These are phyloP conservation scores for Syncephalastrum racemosum DNA, from an alignment of 371 early-diverging fungal genomes.

Conservation along the genomic window DNA sequence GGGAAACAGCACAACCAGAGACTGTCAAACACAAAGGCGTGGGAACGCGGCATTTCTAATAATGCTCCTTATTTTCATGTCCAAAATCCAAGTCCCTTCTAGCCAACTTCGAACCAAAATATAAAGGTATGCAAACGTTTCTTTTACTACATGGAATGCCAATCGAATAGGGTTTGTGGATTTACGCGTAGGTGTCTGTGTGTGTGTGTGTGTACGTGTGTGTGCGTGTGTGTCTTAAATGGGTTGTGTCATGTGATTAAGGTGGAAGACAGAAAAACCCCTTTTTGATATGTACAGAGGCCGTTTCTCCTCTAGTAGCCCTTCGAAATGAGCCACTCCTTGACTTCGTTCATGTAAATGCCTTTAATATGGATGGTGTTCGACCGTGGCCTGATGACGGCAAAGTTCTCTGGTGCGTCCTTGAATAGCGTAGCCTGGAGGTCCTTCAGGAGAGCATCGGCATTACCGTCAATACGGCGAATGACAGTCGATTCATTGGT, in stretches of 20 bases:
- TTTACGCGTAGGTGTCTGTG: no score
- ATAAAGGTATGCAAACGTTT: no score
- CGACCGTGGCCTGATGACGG: conserved; percentile 34
- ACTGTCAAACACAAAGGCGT: no score
- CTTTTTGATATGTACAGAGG: neutral
- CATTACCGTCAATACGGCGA: conserved; percentile 74
- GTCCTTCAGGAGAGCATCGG: conserved; percentile 49
- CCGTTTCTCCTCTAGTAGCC: conserved; percentile 48
- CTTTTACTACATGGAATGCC: no score
- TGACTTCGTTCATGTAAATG: conserved; percentile 45
- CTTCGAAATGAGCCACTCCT: conserved; percentile 59
- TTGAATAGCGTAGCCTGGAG: conserved; percentile 33
- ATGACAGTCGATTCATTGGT: conserved; percentile 68
- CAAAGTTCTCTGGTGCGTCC: conserved; percentile 33
- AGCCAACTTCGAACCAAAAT: no score
- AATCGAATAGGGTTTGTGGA: no score
- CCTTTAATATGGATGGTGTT: conserved; percentile 62
- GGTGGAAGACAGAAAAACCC: neutral
- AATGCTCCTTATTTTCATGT: no score
- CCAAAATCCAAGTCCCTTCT: no score
- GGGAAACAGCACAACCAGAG: no score
- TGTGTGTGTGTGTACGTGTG: no score
- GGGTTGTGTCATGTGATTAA: neutral
- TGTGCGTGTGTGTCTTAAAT: no score
- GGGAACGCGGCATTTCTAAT: no score